Evolutionary conservation across 257 asterid species (phyloP).

Genomic region (Fraxinus cuspidata): DNA sequence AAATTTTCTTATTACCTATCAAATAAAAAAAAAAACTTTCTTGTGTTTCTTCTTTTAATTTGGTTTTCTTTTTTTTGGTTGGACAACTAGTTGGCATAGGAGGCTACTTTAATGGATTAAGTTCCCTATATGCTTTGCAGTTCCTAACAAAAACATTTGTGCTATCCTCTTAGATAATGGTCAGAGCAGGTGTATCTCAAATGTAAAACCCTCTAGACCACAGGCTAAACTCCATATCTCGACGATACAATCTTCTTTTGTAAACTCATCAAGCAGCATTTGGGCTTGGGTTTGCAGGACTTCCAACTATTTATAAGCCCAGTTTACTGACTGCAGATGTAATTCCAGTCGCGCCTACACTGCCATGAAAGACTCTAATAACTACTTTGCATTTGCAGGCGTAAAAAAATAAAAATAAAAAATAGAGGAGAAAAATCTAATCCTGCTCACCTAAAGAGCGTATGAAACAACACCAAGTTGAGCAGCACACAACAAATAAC

Average conservation of each 20-base stretch:
- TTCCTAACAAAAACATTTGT: background rate
- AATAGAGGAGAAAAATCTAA: background rate
- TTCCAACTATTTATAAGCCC: background rate
- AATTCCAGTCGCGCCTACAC: background rate
- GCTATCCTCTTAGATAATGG: background rate
- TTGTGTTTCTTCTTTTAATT: background rate
- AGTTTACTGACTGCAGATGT: background rate
- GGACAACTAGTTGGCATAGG: background rate
- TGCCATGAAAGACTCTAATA: background rate
- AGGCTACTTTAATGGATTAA: background rate
- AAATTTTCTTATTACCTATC: too few species aligned
- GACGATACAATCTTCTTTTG: background rate
- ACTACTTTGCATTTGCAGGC: background rate
- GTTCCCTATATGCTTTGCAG: background rate
- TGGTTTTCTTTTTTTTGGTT: background rate
- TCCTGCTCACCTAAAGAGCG: background rate
- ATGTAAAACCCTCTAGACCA: background rate
- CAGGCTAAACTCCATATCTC: background rate
- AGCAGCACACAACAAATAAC: background rate
- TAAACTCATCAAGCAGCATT: background rate
- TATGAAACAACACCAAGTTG: background rate
- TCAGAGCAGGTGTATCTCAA: background rate
- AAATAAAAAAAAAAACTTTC: too few species aligned
- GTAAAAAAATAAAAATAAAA: too few species aligned
- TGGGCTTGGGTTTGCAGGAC: background rate